Conservation (phyloP, 2,329 filamentous ascomycete genomes). For the Xylaria polymorpha region DNA sequence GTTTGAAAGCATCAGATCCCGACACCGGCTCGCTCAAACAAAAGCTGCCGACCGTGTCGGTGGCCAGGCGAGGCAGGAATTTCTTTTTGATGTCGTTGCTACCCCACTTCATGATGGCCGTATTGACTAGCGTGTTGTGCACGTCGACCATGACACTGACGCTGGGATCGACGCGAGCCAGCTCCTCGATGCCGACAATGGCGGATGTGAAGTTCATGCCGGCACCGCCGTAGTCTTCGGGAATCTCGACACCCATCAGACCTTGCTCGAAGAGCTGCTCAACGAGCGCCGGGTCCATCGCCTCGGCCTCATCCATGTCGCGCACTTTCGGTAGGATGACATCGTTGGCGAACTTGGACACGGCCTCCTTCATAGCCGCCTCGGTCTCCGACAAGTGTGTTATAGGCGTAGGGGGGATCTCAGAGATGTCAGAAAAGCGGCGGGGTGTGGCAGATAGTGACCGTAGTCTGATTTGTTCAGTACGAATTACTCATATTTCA, state of each 20-base stretch:
- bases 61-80: slow-evolving; percentile 90
- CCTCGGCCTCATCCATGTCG: slow-evolving; percentile 97
- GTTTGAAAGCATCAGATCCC: slow-evolving; percentile 94
- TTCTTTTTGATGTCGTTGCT: slow-evolving; percentile 81
- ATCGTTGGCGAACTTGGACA: slow-evolving; percentile 90
- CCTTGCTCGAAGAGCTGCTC: slow-evolving; percentile 98
- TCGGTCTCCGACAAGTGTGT: slow-evolving; percentile 93
- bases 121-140: slow-evolving; percentile 98
- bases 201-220: slow-evolving; percentile 99
- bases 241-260: slow-evolving; percentile 96
- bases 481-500: slow-evolving; percentile 13
- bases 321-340: slow-evolving; percentile 90
- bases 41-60: slow-evolving; percentile 90
- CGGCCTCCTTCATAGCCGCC: slow-evolving; percentile 86
- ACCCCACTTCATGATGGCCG: slow-evolving; percentile 86
- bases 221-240: slow-evolving; percentile 94
- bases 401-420: slow-evolving; percentile 90
- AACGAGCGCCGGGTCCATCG: slow-evolving; percentile 88
- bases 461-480: slow-evolving; percentile 44
- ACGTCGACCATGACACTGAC: slow-evolving; percentile 97
- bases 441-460: slow-evolving; percentile 69
- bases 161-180: slow-evolving; percentile 92
- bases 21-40: slow-evolving; percentile 93
- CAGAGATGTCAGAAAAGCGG: slow-evolving; percentile 73
- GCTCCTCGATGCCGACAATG: slow-evolving; percentile 96